Conservation (phyloP, 148 eudicot genomes). For the Hydrangea macrophylla region DNA sequence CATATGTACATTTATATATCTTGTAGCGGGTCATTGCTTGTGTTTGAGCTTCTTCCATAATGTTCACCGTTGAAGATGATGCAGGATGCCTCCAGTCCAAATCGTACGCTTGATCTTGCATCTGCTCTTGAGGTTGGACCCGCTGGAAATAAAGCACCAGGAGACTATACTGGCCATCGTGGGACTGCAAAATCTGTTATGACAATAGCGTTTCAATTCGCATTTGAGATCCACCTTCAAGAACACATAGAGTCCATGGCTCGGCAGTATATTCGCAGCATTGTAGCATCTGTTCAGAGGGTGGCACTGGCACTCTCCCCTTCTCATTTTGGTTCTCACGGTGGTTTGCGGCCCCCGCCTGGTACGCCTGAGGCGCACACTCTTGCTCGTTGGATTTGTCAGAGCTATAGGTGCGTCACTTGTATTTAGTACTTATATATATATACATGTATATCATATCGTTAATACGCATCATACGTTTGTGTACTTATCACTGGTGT, state of each 20-base stretch:
- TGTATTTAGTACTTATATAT: too few relatives aligned
- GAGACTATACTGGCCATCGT: constrained; percentile 26
- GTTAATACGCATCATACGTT: not conserved
- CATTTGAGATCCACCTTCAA: constrained; percentile 72
- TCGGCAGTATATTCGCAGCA: constrained; percentile 67
- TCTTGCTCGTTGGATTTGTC: constrained; percentile 75
- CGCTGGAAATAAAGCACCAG: constrained; percentile 39
- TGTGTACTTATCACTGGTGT: not conserved
- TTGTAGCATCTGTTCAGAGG: constrained; percentile 72
- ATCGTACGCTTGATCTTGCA: constrained; percentile 88
- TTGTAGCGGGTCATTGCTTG: not conserved
- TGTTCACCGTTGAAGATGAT: constrained; percentile 1
- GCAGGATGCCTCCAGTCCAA: constrained; percentile 76
- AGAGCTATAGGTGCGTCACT: constrained; percentile 53
- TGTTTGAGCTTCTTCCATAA: not conserved
- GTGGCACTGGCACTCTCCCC: constrained; percentile 75
- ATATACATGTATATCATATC: too few relatives aligned
- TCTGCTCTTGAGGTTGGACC: constrained; percentile 83
- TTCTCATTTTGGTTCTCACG: constrained; percentile 40
- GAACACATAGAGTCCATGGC: constrained; percentile 76
- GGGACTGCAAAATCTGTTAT: constrained; percentile 65
- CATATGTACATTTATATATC: not conserved
- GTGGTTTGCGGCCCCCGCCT: constrained; percentile 36
- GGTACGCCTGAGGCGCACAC: constrained; percentile 78
- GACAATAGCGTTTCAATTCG: constrained; percentile 88